These are phyloP conservation scores for Hippophae gyantsensis DNA, from an alignment of 306 rosid species.

Conservation along the genomic window DNA sequence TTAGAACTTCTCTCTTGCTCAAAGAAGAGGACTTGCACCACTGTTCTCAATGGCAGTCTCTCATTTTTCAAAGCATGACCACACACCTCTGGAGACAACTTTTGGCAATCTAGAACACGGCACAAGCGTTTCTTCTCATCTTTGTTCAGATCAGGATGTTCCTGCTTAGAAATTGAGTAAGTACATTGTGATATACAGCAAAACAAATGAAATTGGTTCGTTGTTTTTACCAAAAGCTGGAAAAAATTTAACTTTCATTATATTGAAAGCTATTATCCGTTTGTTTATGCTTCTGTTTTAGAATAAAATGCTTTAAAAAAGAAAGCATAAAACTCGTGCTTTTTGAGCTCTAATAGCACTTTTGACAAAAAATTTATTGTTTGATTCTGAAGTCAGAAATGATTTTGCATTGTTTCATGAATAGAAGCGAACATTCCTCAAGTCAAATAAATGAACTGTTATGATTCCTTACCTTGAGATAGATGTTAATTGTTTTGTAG, in stretches of 20 bases:
- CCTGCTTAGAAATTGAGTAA: constrained; percentile 27
- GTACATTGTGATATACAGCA: not conserved
- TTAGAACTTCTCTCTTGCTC: constrained; percentile 66
- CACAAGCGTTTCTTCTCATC: constrained; percentile 63
- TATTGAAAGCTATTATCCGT: no score
- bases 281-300: no score
- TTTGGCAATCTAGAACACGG: constrained; percentile 64
- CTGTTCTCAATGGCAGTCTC: constrained; percentile 67
- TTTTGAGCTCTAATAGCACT: no score
- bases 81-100: constrained; percentile 51
- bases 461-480: constrained; percentile 56
- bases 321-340: no score
- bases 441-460: not conserved
- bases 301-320: no score
- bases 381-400: no score
- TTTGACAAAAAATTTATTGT: no score
- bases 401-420: no score
- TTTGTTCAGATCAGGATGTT: constrained; percentile 57
- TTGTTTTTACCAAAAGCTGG: not conserved
- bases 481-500: constrained; percentile 79
- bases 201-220: not conserved
- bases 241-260: no score
- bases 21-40: constrained; percentile 73
- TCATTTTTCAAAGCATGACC: constrained; percentile 74
- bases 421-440: no score